phyloP scores from a whole-genome alignment of 352 stramenopile species.

The Pythium myriotylum region DNA sequence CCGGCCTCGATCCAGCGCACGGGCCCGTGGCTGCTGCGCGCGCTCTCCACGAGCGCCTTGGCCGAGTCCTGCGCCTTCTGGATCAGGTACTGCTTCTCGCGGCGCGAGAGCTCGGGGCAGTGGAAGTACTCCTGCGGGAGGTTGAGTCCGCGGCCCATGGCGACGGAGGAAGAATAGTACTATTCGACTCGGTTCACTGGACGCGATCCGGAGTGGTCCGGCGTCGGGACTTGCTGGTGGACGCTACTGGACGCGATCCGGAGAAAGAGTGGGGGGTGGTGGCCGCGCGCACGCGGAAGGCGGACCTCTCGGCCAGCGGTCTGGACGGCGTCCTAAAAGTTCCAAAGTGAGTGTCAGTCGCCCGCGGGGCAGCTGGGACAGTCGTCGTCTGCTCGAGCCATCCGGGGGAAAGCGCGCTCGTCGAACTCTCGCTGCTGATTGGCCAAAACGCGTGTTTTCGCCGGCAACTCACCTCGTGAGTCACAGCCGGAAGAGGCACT shows the following conservation, averaged over 20 bases:
- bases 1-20: constrained; percentile 62
- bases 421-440: neutral
- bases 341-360: no score
- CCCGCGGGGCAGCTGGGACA: no score
- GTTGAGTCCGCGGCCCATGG: constrained; percentile 26
- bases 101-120: constrained; percentile 50
- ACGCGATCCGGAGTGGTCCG: no score
- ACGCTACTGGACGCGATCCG: no score
- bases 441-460: neutral
- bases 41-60: constrained; percentile 58
- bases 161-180: no score
- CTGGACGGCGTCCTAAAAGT: no score
- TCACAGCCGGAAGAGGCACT: neutral
- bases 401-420: neutral
- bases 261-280: no score
- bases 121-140: constrained; percentile 60
- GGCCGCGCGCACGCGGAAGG: no score
- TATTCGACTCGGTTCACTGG: neutral
- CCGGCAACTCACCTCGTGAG: neutral
- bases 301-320: neutral
- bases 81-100: constrained; percentile 58
- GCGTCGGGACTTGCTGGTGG: no score
- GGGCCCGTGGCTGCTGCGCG: constrained; percentile 57
- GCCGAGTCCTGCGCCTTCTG: constrained; percentile 65
- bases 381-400: no score